Evolutionary conservation across 768 basidiomycete genomes (phyloP).

Genomic region (Boletus rubroflammeus): DNA sequence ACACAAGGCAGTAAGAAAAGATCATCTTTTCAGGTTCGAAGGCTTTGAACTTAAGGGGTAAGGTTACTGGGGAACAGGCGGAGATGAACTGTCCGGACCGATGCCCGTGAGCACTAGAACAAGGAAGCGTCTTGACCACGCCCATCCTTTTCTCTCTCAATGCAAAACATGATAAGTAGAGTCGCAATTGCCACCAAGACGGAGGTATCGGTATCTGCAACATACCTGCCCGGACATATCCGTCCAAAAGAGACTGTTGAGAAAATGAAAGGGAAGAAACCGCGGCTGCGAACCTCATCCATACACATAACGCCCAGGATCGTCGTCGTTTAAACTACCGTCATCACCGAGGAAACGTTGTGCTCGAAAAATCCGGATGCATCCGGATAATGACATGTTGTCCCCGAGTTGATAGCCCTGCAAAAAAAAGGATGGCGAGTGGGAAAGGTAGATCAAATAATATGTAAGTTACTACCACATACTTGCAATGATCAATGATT

Average conservation of each 20-base stretch:
- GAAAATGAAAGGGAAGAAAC: not conserved
- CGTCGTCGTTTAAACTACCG: not conserved
- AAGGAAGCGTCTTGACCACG: not conserved
- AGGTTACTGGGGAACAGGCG: not conserved
- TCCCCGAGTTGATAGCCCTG: not conserved
- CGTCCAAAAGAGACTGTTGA: not conserved
- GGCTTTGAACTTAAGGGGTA: not conserved
- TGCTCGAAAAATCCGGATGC: not conserved
- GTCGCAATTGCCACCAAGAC: not conserved
- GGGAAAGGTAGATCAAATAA: not conserved
- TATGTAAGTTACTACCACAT: not conserved
- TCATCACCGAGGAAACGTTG: not conserved
- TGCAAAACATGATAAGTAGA: not conserved
- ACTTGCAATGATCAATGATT: not conserved
- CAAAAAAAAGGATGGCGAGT: not conserved
- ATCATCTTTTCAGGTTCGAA: not conserved
- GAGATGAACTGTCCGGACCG: not conserved
- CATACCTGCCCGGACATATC: not conserved
- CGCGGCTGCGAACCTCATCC: not conserved
- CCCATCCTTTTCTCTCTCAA: not conserved
- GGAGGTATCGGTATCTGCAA: not conserved
- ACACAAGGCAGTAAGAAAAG: not conserved
- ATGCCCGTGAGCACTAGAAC: not conserved
- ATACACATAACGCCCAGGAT: not conserved
- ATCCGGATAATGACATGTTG: not conserved